phyloP scores from a whole-genome alignment of 768 basidiomycete genomes.

The Tubosaeta sp. region DNA sequence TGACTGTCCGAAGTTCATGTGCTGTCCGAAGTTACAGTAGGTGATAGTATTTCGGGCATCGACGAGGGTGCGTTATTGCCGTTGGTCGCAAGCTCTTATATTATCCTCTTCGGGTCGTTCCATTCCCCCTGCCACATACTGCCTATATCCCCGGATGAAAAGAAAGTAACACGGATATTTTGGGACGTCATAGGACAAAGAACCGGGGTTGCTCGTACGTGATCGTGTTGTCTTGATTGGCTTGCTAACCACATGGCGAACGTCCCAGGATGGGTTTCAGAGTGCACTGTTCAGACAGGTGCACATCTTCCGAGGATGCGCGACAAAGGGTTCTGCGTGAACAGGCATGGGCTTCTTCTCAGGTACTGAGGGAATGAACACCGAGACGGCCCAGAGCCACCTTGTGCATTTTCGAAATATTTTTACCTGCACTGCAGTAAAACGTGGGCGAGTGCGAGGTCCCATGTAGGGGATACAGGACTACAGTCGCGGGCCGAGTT shows the following conservation, averaged over 20 bases:
- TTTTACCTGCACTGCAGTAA: background rate
- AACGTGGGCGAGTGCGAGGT: background rate
- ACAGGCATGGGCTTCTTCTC: background rate
- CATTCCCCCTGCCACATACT: background rate
- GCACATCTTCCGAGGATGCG: background rate
- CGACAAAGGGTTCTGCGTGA: background rate
- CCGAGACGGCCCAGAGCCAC: background rate
- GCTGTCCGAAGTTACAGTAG: no score
- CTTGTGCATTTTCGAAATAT: background rate
- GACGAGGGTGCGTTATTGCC: background rate
- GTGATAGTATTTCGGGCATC: background rate
- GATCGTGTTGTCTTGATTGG: background rate
- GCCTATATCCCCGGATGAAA: slow-evolving; percentile 4
- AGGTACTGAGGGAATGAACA: background rate
- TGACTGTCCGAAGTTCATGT: no score
- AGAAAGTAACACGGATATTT: background rate
- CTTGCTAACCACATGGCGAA: background rate
- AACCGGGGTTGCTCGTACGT: slow-evolving; percentile 5
- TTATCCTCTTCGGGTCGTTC: background rate
- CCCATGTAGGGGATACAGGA: background rate
- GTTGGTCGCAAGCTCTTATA: background rate
- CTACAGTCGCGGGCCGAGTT: background rate
- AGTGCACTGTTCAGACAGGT: background rate
- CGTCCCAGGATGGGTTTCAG: background rate
- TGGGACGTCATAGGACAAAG: background rate